Base-by-base conservation (phyloP, 805 yeast genomes). In the Metschnikowia kunwiensis region DNA sequence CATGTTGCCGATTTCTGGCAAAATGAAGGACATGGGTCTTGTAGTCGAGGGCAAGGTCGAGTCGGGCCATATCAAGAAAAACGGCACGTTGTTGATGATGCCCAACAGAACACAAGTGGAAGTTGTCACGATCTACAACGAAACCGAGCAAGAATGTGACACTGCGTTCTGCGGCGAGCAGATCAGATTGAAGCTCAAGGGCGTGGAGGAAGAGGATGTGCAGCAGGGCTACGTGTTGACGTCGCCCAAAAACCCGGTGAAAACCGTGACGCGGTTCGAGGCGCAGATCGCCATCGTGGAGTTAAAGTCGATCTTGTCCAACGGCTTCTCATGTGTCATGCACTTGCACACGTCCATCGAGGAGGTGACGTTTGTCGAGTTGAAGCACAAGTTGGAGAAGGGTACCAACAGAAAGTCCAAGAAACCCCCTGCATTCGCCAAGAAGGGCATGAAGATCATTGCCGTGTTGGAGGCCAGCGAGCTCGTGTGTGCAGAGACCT, bases 271-370 rank as follows among this genome's bases (percentile, higher is more conserved):
- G 16, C 77, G 74, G 51, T 93, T 93, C 58, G 96, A 87, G 68
- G 97, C 97, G 5, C 96, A 91, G 65, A 78, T 93, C 47, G 97
- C 97, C 38, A 86, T 93, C 65, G 96, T 93, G 41, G 99, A 93
- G 69, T 78, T 93, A 64, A 88, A 86, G 68, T 84, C 96, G 13
- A 93, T 93, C 57, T 72, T 93, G 57, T 86, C 98, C 4, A 80
- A 94, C 34, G 99, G 99, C 39, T 93, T 80, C 72, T 80, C 96
- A 10, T 93, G 97, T 76, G 97, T 93, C 38, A 91, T 93, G 96
- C 98, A 93, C 59, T 83, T 93, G 53, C 98, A 93, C 71, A 87
- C 97, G 33, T 97, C 97, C 38, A 88, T 91, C 51, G 97, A 93
- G 68, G 99, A 93, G 66, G 96, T 93, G 35, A 74, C 75, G 17